phyloP scores from a whole-genome alignment of 768 basidiomycete species.

The Porphyrellus cyaneotinctus region DNA sequence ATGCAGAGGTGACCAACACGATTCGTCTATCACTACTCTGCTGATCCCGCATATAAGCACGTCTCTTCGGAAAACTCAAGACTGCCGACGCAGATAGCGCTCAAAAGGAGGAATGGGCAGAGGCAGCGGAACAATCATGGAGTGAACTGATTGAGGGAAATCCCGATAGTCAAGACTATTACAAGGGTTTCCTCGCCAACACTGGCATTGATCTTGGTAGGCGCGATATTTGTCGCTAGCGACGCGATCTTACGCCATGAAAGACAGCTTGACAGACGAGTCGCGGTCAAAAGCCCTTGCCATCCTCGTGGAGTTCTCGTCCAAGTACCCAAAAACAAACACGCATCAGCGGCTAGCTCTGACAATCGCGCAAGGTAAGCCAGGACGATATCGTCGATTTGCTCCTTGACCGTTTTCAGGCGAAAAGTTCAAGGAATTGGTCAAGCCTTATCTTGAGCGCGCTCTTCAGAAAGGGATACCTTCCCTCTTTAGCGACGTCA shows the following conservation, averaged over 20 bases:
- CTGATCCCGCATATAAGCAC: constrained; percentile 47
- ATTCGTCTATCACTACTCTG: not conserved
- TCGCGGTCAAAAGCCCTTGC: constrained; percentile 50
- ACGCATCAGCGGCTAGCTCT: constrained; percentile 75
- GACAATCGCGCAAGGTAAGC: constrained; percentile 51
- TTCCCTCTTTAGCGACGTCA: constrained; percentile 89
- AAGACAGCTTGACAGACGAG: constrained; percentile 45
- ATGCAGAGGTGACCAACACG: constrained; percentile 48
- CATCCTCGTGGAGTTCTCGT: constrained; percentile 56
- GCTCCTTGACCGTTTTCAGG: constrained; percentile 33
- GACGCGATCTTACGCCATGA: constrained; percentile 12
- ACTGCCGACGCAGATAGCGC: constrained; percentile 4
- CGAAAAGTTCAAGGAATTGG: constrained; percentile 63
- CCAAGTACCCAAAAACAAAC: constrained; percentile 60
- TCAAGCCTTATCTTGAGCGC: constrained; percentile 60
- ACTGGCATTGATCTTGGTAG: constrained; percentile 65
- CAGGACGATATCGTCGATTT: not conserved
- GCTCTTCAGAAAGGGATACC: constrained; percentile 85
- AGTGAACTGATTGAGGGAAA: constrained; percentile 78
- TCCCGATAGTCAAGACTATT: constrained; percentile 78
- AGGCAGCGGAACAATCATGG: constrained; percentile 82
- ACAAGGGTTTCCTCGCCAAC: constrained; percentile 64
- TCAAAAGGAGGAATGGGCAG: constrained; percentile 36
- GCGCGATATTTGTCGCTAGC: not conserved
- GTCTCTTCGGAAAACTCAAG: constrained; percentile 62